These are phyloP conservation scores for Beta lomatogona DNA, from an alignment of 179 eudicot genomes.

Conservation along the genomic window DNA sequence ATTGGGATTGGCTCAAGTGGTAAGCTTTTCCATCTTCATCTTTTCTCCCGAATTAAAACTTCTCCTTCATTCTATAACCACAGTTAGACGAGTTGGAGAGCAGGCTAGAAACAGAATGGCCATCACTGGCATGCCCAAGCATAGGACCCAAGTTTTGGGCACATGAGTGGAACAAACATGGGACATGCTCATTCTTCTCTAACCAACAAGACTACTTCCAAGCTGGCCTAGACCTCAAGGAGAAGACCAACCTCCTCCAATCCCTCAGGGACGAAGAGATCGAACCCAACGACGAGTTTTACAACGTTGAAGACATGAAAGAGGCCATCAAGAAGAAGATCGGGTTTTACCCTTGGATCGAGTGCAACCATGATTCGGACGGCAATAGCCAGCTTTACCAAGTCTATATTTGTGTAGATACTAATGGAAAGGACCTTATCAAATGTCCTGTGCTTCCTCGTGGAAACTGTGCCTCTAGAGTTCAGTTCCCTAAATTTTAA, in stretches of 20 bases:
- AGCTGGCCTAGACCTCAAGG: slow-evolving; percentile 40
- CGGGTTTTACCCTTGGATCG: slow-evolving; percentile 44
- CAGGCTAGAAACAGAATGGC: slow-evolving; percentile 41
- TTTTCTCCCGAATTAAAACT: background rate
- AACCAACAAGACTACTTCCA: slow-evolving; percentile 39
- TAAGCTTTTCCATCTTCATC: too few species aligned
- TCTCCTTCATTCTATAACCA: background rate
- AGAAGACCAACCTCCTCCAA: slow-evolving; percentile 40
- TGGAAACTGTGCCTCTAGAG: slow-evolving; percentile 45
- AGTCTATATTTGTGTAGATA: slow-evolving; percentile 52
- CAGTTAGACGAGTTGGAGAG: slow-evolving; percentile 39
- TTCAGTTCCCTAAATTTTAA: slow-evolving; percentile 47
- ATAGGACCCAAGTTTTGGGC: slow-evolving; percentile 47
- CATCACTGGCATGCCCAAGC: slow-evolving; percentile 42
- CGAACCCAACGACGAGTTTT: slow-evolving; percentile 41
- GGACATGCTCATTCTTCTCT: slow-evolving; percentile 40
- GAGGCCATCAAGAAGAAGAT: slow-evolving; percentile 41
- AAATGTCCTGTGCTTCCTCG: slow-evolving; percentile 51
- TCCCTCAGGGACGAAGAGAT: slow-evolving; percentile 40
- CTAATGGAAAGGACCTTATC: slow-evolving; percentile 46
- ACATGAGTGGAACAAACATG: slow-evolving; percentile 57
- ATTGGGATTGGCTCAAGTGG: too few species aligned
- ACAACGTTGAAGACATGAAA: slow-evolving; percentile 43
- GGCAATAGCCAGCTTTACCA: slow-evolving; percentile 55
- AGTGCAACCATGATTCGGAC: slow-evolving; percentile 44